Base-by-base conservation (phyloP, 352 stramenopile species). In the Phytophthora pistaciae region DNA sequence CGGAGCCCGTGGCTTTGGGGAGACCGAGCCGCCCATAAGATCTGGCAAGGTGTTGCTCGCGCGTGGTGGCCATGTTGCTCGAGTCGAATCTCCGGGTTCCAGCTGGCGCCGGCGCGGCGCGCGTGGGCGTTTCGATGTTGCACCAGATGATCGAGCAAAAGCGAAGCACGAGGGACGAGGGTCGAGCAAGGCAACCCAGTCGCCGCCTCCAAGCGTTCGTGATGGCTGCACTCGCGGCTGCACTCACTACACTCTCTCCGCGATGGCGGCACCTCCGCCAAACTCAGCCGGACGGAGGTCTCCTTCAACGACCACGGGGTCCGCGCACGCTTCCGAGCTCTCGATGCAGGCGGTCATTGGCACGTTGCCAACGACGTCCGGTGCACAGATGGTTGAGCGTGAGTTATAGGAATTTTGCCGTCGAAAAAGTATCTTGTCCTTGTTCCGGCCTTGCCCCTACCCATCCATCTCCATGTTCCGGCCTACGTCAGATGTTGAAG, bases 401-500 rank as follows among this genome's bases (percentile, higher is more conserved):
- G 44, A 57, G 52, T 48, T 50, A 14, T 57, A 20, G 40, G 13
- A 52, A 60, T 36, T 36, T 36, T 36, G 31, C 7, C 31, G 31
- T 11, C 42, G 18, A 23, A 54, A 70, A 58, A 56, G 67, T 70
- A 74, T 74, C 54, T 70, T 69, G 33, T 23, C 14, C n/a, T 54
- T 74, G 60, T 74, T 70, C 67, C 67, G 61, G 55, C 61, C 56
- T 66, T 60, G 58, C 46, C 46, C 36, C 42, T 49, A 16, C 53
- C 52, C 66, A 64, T 73, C 60, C 36, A 38, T 20, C 13, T 23
- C n/a, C 55, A 42, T 69, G 60, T 74, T 74, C 66, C 67, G 61
- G 67, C 60, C 59, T 66, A 49, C 23, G 38, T 60, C 66, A 65
- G 49, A 42, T 74, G 66, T 64, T 69, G 46, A 56, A 56, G 46